Percentiles rank a stretch among this genome's conserved stretches.
Evolutionary conservation across 1,139 yeast genomes (phyloP).

Genomic region (Blastobotrys aristatus): DNA sequence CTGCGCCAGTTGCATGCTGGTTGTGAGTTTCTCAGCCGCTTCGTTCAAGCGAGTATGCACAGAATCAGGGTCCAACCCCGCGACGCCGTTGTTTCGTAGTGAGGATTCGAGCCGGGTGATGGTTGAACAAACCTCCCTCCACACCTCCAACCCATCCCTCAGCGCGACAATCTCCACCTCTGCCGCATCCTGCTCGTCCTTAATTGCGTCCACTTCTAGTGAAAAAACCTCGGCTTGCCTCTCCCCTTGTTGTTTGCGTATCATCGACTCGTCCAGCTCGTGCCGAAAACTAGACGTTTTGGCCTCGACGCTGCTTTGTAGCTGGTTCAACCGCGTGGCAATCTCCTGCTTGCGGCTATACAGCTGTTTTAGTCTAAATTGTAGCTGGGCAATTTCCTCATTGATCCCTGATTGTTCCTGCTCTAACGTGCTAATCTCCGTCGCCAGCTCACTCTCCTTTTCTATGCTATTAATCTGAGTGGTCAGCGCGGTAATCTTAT

Average conservation of each 20-base stretch:
- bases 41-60: constrained; percentile 16
- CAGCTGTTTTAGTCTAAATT: constrained; percentile 17
- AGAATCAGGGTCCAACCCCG: constrained; percentile 5
- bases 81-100: constrained; percentile 8
- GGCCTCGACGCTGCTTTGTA: constrained; percentile 19
- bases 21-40: constrained; percentile 14
- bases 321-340: constrained; percentile 8
- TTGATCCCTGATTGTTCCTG: constrained; percentile 13
- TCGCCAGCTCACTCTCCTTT: constrained; percentile 15
- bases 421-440: constrained; percentile 9
- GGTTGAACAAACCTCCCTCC: constrained; percentile 26
- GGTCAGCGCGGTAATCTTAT: constrained; percentile 13
- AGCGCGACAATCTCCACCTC: constrained; percentile 23
- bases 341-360: constrained; percentile 13
- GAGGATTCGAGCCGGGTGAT: constrained; percentile 21
- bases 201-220: constrained; percentile 22
- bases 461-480: constrained; percentile 16
- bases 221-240: constrained; percentile 16
- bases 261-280: constrained; percentile 14
- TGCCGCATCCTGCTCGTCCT: constrained; percentile 18
- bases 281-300: constrained; percentile 17
- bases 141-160: constrained; percentile 26
- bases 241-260: not conserved
- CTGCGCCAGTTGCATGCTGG: constrained; percentile 19
- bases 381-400: constrained; percentile 18